Evolutionary conservation across 1,139 yeast genomes (phyloP).

Genomic region (Taphrina pruni): DNA sequence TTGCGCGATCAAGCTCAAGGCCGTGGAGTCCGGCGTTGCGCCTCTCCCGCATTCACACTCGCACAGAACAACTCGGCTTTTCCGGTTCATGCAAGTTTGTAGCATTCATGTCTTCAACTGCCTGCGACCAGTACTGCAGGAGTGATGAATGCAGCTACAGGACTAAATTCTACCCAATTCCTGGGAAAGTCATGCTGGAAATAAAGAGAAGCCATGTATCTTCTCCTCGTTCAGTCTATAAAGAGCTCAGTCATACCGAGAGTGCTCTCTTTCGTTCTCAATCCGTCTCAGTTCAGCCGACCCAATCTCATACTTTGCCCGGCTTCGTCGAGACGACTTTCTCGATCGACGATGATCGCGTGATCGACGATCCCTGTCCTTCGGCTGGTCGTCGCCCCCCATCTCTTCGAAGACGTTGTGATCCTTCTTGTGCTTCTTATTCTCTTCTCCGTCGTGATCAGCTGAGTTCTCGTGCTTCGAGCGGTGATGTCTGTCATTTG

Average conservation of each 20-base stretch:
- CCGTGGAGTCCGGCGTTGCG: constrained; percentile 17
- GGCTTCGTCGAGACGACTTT: constrained; percentile 8
- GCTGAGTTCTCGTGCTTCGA: constrained; percentile 3
- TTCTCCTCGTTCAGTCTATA: no score
- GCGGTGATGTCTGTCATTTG: not conserved
- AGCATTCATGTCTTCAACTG: no score
- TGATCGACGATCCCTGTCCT: constrained; percentile 8
- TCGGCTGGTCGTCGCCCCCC: not conserved
- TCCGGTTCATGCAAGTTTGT: no score
- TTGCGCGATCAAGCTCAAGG: constrained; percentile 11
- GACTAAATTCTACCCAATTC: no score
- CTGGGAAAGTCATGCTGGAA: no score
- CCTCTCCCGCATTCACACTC: not conserved
- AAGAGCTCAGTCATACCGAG: constrained; percentile 8
- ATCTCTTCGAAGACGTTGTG: constrained; percentile 1
- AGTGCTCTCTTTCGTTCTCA: constrained; percentile 6
- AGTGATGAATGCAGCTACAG: no score
- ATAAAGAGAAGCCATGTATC: no score
- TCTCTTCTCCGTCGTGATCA: not conserved
- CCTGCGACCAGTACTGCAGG: no score
- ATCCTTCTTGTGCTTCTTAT: constrained; percentile 1
- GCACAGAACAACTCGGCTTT: no score
- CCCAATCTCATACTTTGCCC: constrained; percentile 25
- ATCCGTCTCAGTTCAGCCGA: constrained; percentile 18
- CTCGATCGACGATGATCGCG: constrained; percentile 1